Conservation (phyloP, 164 flowering plant species). For the Chimonanthus praecox region DNA sequence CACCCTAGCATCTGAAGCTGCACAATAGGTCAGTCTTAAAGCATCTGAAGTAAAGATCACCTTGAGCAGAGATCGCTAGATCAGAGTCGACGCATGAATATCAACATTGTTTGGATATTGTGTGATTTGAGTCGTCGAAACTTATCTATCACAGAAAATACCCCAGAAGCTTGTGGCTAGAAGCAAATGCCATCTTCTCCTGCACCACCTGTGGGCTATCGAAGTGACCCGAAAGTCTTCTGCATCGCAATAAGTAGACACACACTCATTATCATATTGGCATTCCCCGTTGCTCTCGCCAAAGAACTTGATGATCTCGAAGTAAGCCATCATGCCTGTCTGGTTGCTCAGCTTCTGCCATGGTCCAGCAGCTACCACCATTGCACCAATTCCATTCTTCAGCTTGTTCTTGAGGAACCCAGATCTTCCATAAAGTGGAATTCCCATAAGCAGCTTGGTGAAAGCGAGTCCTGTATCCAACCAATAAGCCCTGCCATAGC, state of each 20-base stretch:
- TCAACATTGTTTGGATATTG: conserved; percentile 6
- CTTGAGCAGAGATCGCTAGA: not conserved
- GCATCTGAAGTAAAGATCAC: not conserved
- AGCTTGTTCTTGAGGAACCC: conserved; percentile 3
- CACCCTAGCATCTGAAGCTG: conserved; percentile 4
- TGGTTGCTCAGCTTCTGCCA: conserved; percentile 8
- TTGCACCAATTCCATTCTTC: conserved; percentile 3
- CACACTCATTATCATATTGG: conserved; percentile 3
- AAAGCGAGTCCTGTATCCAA: not conserved
- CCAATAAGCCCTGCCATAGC: conserved; percentile 1
- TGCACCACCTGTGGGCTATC: conserved; percentile 7
- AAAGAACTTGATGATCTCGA: conserved; percentile 6
- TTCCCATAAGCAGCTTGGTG: conserved; percentile 2
- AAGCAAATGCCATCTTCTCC: conserved; percentile 1
- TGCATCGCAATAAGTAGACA: not conserved
- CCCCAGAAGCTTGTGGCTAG: not conserved
- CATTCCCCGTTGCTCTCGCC: not conserved
- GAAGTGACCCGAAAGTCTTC: conserved; percentile 9
- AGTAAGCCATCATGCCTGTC: conserved; percentile 9
- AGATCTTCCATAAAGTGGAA: conserved; percentile 5
- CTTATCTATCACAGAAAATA: conserved; percentile 11
- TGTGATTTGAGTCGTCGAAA: conserved; percentile 3
- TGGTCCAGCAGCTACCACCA: not conserved
- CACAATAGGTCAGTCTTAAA: not conserved
- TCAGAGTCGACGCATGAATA: not conserved